These are phyloP conservation scores for Arthroderma uncinatum DNA, from an alignment of 2,329 filamentous ascomycete species.

Conservation along the genomic window DNA sequence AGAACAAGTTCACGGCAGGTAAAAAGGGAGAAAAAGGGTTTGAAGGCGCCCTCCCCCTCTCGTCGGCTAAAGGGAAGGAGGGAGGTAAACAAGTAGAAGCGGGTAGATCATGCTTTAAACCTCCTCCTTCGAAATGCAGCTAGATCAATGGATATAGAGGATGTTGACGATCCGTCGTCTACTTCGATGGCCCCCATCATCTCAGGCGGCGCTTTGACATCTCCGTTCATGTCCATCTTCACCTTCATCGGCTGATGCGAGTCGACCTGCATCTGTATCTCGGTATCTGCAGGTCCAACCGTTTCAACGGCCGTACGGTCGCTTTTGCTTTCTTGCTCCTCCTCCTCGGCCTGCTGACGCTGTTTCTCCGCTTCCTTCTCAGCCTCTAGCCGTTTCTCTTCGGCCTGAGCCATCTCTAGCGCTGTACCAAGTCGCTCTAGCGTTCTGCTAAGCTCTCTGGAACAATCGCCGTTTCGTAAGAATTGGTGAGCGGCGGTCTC, in stretches of 20 bases:
- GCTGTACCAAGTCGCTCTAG: constrained; percentile 54
- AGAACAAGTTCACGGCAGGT: not conserved
- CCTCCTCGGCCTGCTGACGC: constrained; percentile 11
- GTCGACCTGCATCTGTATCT: not conserved
- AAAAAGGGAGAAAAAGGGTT: not conserved
- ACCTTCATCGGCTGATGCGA: not conserved
- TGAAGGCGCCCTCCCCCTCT: not conserved
- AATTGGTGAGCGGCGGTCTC: constrained; percentile 84
- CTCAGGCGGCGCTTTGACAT: constrained; percentile 14
- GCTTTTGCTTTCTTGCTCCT: constrained; percentile 9
- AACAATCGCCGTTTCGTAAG: constrained; percentile 75
- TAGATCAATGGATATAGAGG: constrained; percentile 28
- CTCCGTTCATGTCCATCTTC: constrained; percentile 5
- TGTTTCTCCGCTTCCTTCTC: constrained; percentile 35
- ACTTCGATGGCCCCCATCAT: constrained; percentile 25
- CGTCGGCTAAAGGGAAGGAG: not conserved
- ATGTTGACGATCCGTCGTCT: constrained; percentile 26
- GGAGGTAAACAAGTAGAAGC: too few relatives aligned
- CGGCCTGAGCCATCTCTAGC: constrained; percentile 48
- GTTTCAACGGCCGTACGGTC: constrained; percentile 1
- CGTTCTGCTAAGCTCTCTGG: constrained; percentile 61
- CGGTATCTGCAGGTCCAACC: not conserved
- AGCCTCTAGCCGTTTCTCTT: constrained; percentile 46
- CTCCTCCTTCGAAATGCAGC: constrained; percentile 26
- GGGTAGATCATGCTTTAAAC: constrained; percentile 10